A percentile compares a stretch with the other conserved stretches of the same genome.
phyloP scores from a whole-genome alignment of 331 rosid species.

The Dryas integrifolia region DNA sequence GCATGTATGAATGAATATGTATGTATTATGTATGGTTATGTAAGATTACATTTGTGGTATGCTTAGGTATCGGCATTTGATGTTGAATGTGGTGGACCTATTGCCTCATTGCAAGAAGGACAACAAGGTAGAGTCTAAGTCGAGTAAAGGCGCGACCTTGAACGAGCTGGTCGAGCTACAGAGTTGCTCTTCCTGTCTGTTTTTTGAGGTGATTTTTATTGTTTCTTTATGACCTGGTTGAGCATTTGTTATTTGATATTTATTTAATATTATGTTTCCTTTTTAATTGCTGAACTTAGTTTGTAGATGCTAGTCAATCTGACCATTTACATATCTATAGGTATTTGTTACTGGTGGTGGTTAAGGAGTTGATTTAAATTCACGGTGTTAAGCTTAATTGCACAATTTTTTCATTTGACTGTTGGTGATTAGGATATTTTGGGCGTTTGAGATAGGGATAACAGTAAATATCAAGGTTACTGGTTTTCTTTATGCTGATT shows the following conservation, averaged over 20 bases:
- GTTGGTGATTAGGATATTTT: not conserved
- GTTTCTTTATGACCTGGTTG: not conserved
- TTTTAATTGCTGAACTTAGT: not conserved
- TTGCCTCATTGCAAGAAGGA: slow-evolving; percentile 96
- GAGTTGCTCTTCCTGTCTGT: slow-evolving; percentile 71
- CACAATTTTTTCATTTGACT: not conserved
- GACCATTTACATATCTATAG: not conserved
- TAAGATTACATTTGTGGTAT: not conserved
- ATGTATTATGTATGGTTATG: not conserved
- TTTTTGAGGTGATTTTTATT: slow-evolving; percentile 61
- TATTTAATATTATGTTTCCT: not conserved
- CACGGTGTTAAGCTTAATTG: not conserved
- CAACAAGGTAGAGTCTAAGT: slow-evolving; percentile 72
- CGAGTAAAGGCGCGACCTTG: slow-evolving; percentile 65
- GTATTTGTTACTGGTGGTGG: not conserved
- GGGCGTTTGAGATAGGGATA: not conserved
- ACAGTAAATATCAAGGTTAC: not conserved
- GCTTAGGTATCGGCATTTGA: slow-evolving; percentile 87
- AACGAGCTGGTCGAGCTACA: slow-evolving; percentile 81
- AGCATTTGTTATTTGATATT: not conserved
- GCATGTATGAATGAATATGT: too few species aligned
- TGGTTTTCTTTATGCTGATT: slow-evolving; percentile 1
- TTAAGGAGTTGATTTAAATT: not conserved
- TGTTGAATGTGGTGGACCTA: slow-evolving; percentile 87
- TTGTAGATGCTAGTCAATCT: not conserved